phyloP scores from a whole-genome alignment of 257 asterid genomes.

The Gardenia jasminoides region DNA sequence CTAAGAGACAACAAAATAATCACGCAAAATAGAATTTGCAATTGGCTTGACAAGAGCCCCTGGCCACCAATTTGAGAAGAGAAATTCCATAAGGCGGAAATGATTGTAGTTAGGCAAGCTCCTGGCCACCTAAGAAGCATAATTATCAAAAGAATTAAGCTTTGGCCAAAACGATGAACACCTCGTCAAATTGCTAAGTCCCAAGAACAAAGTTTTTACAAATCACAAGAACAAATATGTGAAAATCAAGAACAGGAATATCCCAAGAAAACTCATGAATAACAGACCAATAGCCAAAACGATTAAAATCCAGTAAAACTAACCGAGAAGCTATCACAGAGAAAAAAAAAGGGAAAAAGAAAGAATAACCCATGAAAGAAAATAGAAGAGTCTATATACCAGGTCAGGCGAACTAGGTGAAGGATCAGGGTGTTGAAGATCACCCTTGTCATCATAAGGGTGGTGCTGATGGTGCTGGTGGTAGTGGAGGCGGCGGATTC shows the following conservation, averaged over 20 bases:
- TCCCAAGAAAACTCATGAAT: neutral
- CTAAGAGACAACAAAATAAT: neutral
- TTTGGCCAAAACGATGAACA: slow-evolving; percentile 7
- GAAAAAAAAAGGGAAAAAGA: neutral
- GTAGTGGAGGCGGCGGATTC: slow-evolving; percentile 60
- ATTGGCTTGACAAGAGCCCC: neutral
- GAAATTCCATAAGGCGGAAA: neutral
- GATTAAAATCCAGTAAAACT: neutral
- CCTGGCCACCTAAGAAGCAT: neutral
- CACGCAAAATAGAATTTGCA: neutral
- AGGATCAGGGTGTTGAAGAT: slow-evolving; percentile 53
- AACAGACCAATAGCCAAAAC: neutral
- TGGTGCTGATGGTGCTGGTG: slow-evolving; percentile 35
- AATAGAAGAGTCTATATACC: slow-evolving; percentile 36
- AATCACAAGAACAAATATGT: neutral
- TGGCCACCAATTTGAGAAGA: neutral
- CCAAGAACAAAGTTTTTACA: neutral
- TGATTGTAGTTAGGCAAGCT: neutral
- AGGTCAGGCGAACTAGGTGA: slow-evolving; percentile 59
- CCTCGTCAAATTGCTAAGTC: neutral
- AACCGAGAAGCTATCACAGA: neutral
- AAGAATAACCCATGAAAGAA: neutral
- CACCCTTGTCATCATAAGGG: slow-evolving; percentile 38
- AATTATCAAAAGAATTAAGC: slow-evolving; percentile 5
- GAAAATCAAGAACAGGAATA: neutral